Percentiles rank a stretch among this genome's conserved stretches.
Evolutionary conservation across 2,329 filamentous ascomycete genomes (phyloP).

Genomic region (Biscogniauxia mediterranea): DNA sequence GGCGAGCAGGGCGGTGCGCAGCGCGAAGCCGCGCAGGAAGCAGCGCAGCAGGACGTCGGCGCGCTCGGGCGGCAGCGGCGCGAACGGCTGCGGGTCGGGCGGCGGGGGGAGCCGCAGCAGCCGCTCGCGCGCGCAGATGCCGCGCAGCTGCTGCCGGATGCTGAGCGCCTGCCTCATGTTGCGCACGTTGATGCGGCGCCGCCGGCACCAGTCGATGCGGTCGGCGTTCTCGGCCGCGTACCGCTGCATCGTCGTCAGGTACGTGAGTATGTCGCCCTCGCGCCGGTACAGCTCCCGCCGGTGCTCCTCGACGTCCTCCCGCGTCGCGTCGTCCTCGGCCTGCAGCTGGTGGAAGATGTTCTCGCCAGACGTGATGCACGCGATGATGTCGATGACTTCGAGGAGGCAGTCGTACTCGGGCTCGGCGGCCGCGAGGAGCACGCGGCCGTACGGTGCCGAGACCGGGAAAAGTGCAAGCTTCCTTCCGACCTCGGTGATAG

Average conservation of each 20-base stretch:
- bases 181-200: conserved; percentile 54
- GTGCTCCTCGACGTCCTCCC: conserved; percentile 51
- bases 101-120: conserved; percentile 43
- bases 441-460: conserved; percentile 75
- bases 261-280: conserved; percentile 64
- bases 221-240: conserved; percentile 57
- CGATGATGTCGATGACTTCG: conserved; percentile 82
- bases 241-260: conserved; percentile 61
- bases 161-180: conserved; percentile 63
- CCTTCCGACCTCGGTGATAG: conserved; percentile 70
- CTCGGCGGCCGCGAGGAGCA: conserved; percentile 75
- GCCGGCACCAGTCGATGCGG: conserved; percentile 56
- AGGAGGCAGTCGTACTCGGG: conserved; percentile 70
- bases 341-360: conserved; percentile 61
- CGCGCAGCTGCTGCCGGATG: conserved; percentile 60
- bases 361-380: conserved; percentile 61
- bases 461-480: conserved; percentile 83
- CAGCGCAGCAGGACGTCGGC: conserved; percentile 57
- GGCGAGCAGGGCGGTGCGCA: conserved; percentile 59
- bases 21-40: conserved; percentile 60
- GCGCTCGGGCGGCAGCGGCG: conserved; percentile 51
- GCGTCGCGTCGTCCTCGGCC: conserved; percentile 48
- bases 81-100: conserved; percentile 55
- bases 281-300: conserved; percentile 59
- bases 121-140: conserved; percentile 52